Evolutionary conservation across 306 rosid species (phyloP).

Genomic region (Casuarina cunninghamiana): DNA sequence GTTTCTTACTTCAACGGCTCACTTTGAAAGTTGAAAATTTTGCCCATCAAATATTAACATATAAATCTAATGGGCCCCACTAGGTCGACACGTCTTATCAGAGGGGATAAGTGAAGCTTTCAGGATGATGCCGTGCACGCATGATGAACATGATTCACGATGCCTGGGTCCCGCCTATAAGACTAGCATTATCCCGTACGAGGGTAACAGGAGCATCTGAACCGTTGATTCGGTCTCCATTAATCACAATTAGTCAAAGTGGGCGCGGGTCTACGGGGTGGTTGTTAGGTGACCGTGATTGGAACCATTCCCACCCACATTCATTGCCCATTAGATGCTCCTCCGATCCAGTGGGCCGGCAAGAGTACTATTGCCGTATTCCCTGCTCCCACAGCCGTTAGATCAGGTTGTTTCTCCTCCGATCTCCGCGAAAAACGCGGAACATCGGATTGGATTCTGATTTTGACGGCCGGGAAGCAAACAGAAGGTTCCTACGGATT

Average conservation of each 20-base stretch:
- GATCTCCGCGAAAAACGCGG: background rate
- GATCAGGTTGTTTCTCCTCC: background rate
- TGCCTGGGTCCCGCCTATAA: slow-evolving; percentile 16
- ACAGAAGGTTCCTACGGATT: no score
- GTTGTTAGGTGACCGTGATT: slow-evolving; percentile 40
- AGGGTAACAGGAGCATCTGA: background rate
- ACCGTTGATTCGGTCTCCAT: background rate
- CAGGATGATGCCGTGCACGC: slow-evolving; percentile 3
- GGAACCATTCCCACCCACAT: slow-evolving; percentile 25
- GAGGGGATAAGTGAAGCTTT: background rate
- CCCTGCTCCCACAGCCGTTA: background rate
- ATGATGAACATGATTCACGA: background rate
- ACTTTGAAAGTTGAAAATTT: no score
- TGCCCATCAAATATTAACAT: background rate
- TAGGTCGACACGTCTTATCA: no score
- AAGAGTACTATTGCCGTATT: background rate
- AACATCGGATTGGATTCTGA: background rate
- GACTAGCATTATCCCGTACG: background rate
- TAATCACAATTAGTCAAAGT: slow-evolving; percentile 14
- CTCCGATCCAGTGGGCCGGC: background rate
- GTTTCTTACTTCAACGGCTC: no score
- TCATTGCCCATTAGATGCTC: slow-evolving; percentile 25
- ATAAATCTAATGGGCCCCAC: background rate
- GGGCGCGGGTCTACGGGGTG: slow-evolving; percentile 31
- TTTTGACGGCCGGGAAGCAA: background rate